These are phyloP conservation scores for Prunus mongolica DNA, from an alignment of 306 rosid species.

Conservation along the genomic window DNA sequence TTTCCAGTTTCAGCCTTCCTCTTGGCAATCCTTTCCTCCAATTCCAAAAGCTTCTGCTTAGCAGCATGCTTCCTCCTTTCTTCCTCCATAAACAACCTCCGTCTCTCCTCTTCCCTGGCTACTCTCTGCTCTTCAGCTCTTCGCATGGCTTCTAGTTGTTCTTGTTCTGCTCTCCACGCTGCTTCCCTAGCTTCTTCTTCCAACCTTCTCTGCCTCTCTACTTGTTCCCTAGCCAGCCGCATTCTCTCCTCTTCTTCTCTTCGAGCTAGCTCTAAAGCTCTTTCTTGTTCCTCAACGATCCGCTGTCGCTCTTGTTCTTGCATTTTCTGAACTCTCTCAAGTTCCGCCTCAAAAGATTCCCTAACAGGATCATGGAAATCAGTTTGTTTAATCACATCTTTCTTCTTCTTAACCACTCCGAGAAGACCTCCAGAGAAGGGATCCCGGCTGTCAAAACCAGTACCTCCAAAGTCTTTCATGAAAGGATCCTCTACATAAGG, in stretches of 20 bases:
- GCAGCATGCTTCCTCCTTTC: constrained; percentile 96
- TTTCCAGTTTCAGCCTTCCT: constrained; percentile 63
- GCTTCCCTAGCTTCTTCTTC: constrained; percentile 97
- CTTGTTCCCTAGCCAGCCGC: constrained; percentile 68
- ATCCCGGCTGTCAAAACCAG: constrained; percentile 75
- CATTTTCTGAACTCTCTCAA: constrained; percentile 96
- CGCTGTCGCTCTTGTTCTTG: constrained; percentile 89
- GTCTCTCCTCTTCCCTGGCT: constrained; percentile 85
- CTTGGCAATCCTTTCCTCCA: constrained; percentile 88
- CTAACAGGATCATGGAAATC: constrained; percentile 93
- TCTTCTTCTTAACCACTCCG: constrained; percentile 89
- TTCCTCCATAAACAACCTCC: constrained; percentile 65
- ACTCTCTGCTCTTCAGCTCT: constrained; percentile 84
- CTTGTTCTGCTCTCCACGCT: constrained; percentile 93
- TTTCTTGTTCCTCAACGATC: constrained; percentile 79
- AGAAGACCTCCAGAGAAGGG: constrained; percentile 51
- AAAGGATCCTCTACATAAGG: constrained; percentile 62
- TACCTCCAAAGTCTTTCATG: constrained; percentile 57
- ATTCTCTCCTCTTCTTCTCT: constrained; percentile 87
- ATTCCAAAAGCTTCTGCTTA: constrained; percentile 81
- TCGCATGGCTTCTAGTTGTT: constrained; percentile 54
- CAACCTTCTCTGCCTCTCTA: constrained; percentile 74
- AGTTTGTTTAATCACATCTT: constrained; percentile 65
- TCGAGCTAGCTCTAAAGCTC: constrained; percentile 71
- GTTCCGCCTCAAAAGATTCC: constrained; percentile 98